Percentiles rank a stretch among this genome's conserved stretches.
Conservation (phyloP, 495 filamentous ascomycete genomes). For the Aspergillus campestris region DNA sequence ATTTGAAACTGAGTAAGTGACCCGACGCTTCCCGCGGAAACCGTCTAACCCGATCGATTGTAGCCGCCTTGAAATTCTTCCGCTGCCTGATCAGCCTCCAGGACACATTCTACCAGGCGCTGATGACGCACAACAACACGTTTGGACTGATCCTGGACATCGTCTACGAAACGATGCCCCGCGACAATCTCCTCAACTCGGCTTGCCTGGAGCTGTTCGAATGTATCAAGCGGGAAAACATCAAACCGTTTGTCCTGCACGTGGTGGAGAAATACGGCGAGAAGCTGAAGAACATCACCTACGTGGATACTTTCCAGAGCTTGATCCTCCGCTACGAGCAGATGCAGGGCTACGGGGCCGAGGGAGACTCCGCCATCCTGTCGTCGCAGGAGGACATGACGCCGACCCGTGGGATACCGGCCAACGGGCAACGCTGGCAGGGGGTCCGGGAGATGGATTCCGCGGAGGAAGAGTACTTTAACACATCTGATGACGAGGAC, state of each 20-base stretch:
- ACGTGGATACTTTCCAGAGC: constrained; percentile 77
- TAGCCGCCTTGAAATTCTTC: constrained; percentile 91
- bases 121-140: constrained; percentile 74
- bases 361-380: constrained; percentile 42
- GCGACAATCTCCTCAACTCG: constrained; percentile 92
- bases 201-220: constrained; percentile 96
- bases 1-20: constrained; percentile 76
- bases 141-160: constrained; percentile 86
- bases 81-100: constrained; percentile 76
- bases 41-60: constrained; percentile 7
- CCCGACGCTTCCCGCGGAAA: not conserved
- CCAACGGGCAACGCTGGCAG: constrained; percentile 64
- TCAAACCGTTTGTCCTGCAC: constrained; percentile 75
- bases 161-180: constrained; percentile 81
- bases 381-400: constrained; percentile 42
- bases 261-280: constrained; percentile 85
- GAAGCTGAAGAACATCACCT: constrained; percentile 66
- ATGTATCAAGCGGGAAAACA: constrained; percentile 76
- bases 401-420: constrained; percentile 43
- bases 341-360: constrained; percentile 55
- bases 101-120: constrained; percentile 86
- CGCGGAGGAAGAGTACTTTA: constrained; percentile 91
- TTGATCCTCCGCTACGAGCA: constrained; percentile 77
- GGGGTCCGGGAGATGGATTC: constrained; percentile 78
- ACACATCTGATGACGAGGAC: constrained; percentile 80